Percentiles rank a stretch among this genome's conserved stretches.
Conservation (phyloP, 352 stramenopile genomes). For the Globisporangium polare region DNA sequence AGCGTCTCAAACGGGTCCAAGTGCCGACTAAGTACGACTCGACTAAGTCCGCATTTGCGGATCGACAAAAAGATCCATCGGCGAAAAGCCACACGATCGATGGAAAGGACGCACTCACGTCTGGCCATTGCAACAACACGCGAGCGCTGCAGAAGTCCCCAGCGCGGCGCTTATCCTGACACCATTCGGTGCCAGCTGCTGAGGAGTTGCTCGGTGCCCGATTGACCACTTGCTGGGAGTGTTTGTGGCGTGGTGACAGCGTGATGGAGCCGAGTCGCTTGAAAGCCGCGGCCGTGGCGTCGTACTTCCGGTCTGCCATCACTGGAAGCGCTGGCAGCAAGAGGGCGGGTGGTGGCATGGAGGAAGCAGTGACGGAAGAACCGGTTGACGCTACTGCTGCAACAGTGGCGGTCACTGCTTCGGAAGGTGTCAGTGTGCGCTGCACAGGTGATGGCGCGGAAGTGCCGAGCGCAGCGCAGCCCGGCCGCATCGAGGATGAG, state of each 20-base stretch:
- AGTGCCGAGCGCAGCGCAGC: not conserved
- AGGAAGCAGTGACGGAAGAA: slow-evolving; percentile 3
- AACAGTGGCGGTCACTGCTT: not conserved
- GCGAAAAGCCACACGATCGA: slow-evolving; percentile 5
- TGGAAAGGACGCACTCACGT: slow-evolving; percentile 2
- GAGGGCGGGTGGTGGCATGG: not conserved
- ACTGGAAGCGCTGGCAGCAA: slow-evolving; percentile 16
- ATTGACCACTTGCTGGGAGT: not conserved
- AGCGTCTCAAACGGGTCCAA: not conserved
- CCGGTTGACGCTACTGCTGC: too few relatives aligned
- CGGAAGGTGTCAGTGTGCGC: not conserved
- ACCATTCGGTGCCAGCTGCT: not conserved
- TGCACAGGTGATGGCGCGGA: not conserved
- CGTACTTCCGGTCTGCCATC: slow-evolving; percentile 42
- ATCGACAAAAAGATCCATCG: not conserved
- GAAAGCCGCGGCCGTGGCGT: slow-evolving; percentile 26
- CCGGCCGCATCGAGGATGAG: too few relatives aligned
- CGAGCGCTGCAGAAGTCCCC: not conserved
- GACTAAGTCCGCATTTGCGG: not conserved
- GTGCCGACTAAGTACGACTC: not conserved
- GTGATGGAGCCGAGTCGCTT: slow-evolving; percentile 13
- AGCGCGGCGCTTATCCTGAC: not conserved
- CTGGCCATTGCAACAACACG: not conserved
- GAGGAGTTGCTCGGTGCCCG: not conserved
- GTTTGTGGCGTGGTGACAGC: not conserved